Evolutionary conservation across 108 stramenopile species (phyloP), one percentile per base, ranked within the genome.

Genomic region (Discostella pseudostelligera): DNA sequence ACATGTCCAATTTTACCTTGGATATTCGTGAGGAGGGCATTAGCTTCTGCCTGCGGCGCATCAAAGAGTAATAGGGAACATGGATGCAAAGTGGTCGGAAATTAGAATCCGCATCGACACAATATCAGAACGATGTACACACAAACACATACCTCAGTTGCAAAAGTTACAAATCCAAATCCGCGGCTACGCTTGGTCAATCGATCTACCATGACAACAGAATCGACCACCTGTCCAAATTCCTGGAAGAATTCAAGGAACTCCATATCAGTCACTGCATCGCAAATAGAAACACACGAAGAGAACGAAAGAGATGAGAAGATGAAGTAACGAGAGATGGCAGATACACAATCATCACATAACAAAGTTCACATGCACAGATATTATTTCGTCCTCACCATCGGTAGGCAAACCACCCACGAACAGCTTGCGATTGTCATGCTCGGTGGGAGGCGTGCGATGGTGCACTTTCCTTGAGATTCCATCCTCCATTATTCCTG

Each of bases 91-190:
- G n/a, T n/a, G n/a, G n/a, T n/a, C n/a, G n/a, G n/a, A n/a, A n/a
- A n/a, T n/a, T n/a, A n/a, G n/a, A 26, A 51, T 1, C 36, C 49
- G 28, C 4, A 26, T 21, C 6, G 4, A 39, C 12, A 9, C 39
- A 39, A n/a, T 39, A 19, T 46, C n/a, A n/a, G n/a, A n/a, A n/a
- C n/a, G n/a, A n/a, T n/a, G n/a, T n/a, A n/a, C n/a, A n/a, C 1
- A 28, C 49, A 4, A 21, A 22, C 12, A 83, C 81, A 40, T 53
- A 81, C 80, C 54, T 73, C 56, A 53, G 74, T 70, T 7, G 74
- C 76, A 69, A 82, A 97, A 11, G 88, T 91, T 39, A 97, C 93
- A 73, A 94, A 96, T 22, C 93, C 94, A 80, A 95, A 97, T 0
- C 96, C 96, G 22, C 93, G 73, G 22, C 81, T 82, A 37, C 85